These are phyloP conservation scores for Saitozyma sp. DNA, from an alignment of 768 basidiomycete genomes.

Conservation along the genomic window DNA sequence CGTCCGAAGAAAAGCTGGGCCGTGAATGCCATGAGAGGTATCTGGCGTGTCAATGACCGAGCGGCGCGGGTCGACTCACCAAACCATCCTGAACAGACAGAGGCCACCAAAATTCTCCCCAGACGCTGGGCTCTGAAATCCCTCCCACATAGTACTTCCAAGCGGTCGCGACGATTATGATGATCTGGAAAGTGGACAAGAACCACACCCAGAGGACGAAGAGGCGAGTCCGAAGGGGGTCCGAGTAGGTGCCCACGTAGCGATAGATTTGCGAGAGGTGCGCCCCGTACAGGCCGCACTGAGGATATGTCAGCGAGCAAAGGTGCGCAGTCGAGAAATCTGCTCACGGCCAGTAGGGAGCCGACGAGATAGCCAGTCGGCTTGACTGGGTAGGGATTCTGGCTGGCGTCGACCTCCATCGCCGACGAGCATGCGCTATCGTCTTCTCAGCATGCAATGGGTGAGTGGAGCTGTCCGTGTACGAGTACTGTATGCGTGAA, in stretches of 20 bases:
- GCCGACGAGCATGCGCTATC: not conserved
- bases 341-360: slow-evolving; percentile 26
- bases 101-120: slow-evolving; percentile 46
- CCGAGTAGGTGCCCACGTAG: slow-evolving; percentile 24
- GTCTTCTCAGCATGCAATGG: not conserved
- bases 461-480: slow-evolving; percentile 6
- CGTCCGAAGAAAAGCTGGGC: slow-evolving; percentile 43
- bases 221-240: slow-evolving; percentile 7
- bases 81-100: slow-evolving; percentile 45
- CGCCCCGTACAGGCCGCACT: slow-evolving; percentile 35
- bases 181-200: slow-evolving; percentile 36
- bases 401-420: slow-evolving; percentile 6
- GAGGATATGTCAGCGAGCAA: not conserved
- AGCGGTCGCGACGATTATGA: slow-evolving; percentile 34
- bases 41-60: slow-evolving; percentile 12
- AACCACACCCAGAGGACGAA: slow-evolving; percentile 36
- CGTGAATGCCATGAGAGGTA: slow-evolving; percentile 44
- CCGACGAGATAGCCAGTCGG: slow-evolving; percentile 35
- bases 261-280: slow-evolving; percentile 37
- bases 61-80: slow-evolving; percentile 21
- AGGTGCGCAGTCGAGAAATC: not conserved
- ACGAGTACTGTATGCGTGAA: no score
- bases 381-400: slow-evolving; percentile 37
- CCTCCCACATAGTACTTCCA: slow-evolving; percentile 42
- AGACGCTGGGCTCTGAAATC: slow-evolving; percentile 24